Conservation (phyloP, 441 rosid genomes). For the Aleurites moluccanus region DNA sequence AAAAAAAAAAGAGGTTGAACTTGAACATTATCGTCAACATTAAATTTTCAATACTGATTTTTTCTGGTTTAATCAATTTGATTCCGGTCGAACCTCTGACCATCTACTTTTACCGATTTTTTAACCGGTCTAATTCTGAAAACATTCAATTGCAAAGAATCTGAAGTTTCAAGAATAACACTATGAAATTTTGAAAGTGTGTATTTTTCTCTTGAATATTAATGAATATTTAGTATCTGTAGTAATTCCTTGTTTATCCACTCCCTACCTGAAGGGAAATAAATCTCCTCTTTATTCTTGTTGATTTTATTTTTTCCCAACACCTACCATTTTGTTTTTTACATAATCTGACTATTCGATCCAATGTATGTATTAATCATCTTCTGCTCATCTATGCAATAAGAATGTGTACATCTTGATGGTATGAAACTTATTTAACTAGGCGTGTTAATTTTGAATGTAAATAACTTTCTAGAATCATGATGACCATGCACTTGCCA, state of each 20-base stretch:
- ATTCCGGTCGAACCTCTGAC: too few species aligned
- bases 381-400: background rate
- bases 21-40: too few species aligned
- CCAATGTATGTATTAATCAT: background rate
- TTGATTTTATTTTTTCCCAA: background rate
- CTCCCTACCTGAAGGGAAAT: background rate
- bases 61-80: too few species aligned
- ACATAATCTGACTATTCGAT: background rate
- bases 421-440: background rate
- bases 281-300: background rate
- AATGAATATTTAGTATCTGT: background rate
- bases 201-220: background rate
- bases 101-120: too few species aligned
- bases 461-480: background rate
- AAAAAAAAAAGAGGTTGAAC: too few species aligned
- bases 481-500: slow-evolving; percentile 7
- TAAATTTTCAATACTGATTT: too few species aligned
- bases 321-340: background rate
- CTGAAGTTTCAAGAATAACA: background rate
- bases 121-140: too few species aligned
- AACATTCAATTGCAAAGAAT: too few species aligned
- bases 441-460: background rate
- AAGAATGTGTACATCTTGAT: background rate
- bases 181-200: background rate
- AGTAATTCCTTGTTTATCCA: background rate